Evolutionary conservation across 2,329 filamentous ascomycete species (phyloP).

Genomic region (Epicoccum nigrum): DNA sequence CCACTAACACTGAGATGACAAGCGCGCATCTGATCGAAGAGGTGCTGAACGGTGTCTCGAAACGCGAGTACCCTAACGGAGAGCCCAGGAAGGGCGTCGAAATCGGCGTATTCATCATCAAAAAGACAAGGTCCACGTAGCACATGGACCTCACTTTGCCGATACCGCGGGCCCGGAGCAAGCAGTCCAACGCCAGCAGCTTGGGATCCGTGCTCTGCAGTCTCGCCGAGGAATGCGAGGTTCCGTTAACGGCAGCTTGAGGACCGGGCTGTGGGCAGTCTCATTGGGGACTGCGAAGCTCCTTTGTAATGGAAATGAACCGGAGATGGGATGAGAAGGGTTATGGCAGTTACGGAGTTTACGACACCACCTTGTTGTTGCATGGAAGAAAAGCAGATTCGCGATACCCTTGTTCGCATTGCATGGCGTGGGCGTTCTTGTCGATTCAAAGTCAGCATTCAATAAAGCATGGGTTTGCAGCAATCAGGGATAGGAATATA

Average conservation of each 20-base stretch:
- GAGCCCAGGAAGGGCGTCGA: slow-evolving; percentile 54
- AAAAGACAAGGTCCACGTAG: slow-evolving; percentile 28
- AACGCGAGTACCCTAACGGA: slow-evolving; percentile 54
- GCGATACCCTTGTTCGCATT: slow-evolving; percentile 21
- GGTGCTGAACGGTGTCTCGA: slow-evolving; percentile 64
- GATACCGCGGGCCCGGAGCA: too few relatives aligned
- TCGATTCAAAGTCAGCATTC: slow-evolving; percentile 1
- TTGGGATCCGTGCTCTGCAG: too few relatives aligned
- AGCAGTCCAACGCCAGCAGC: too few relatives aligned
- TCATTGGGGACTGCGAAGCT: too few relatives aligned
- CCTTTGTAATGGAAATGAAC: too few relatives aligned
- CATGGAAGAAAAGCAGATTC: slow-evolving; percentile 12
- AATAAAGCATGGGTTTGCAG: slow-evolving; percentile 1
- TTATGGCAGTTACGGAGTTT: slow-evolving; percentile 11
- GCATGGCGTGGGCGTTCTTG: slow-evolving; percentile 18
- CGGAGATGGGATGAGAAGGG: background rate
- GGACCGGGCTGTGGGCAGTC: too few relatives aligned
- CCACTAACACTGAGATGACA: slow-evolving; percentile 54
- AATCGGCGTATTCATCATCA: slow-evolving; percentile 56
- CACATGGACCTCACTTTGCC: slow-evolving; percentile 3
- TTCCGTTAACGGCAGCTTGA: too few relatives aligned
- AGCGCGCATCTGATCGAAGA: slow-evolving; percentile 64
- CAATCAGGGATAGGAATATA: background rate
- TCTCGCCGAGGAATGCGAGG: too few relatives aligned
- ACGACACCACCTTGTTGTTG: background rate